A percentile compares a stretch with the other conserved stretches of the same genome.
These are phyloP conservation scores for Candida parachauliodes DNA, from an alignment of 805 yeast genomes.

Conservation along the genomic window DNA sequence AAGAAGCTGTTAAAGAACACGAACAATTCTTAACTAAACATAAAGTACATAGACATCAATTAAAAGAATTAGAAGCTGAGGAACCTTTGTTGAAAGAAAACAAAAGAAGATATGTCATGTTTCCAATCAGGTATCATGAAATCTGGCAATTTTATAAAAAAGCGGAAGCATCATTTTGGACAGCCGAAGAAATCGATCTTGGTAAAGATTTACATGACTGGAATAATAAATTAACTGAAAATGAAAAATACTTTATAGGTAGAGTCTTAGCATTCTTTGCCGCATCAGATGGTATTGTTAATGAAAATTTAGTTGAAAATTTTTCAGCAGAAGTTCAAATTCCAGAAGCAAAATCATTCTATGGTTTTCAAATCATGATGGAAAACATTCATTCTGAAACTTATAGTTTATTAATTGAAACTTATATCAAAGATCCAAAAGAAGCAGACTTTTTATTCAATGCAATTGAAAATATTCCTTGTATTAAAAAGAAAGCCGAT, in stretches of 20 bases:
- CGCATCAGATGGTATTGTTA: constrained; percentile 97
- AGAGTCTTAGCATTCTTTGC: constrained; percentile 97
- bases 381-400: constrained; percentile 98
- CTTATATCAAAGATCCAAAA: constrained; percentile 93
- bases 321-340: constrained; percentile 95
- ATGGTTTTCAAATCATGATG: constrained; percentile 99
- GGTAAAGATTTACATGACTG: constrained; percentile 90
- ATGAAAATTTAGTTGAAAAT: constrained; percentile 95
- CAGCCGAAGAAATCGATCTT: constrained; percentile 97
- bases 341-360: constrained; percentile 97
- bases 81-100: constrained; percentile 89
- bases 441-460: constrained; percentile 88
- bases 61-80: constrained; percentile 74
- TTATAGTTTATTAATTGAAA: constrained; percentile 88
- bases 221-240: constrained; percentile 84
- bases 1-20: constrained; percentile 39
- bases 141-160: constrained; percentile 98
- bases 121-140: constrained; percentile 96
- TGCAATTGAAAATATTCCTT: constrained; percentile 94
- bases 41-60: constrained; percentile 64
- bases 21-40: constrained; percentile 55
- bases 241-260: constrained; percentile 89
- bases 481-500: constrained; percentile 94
- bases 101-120: constrained; percentile 82
- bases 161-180: constrained; percentile 99